phyloP scores from a whole-genome alignment of 2,329 filamentous ascomycete species.

The Nectriaceae sp. region DNA sequence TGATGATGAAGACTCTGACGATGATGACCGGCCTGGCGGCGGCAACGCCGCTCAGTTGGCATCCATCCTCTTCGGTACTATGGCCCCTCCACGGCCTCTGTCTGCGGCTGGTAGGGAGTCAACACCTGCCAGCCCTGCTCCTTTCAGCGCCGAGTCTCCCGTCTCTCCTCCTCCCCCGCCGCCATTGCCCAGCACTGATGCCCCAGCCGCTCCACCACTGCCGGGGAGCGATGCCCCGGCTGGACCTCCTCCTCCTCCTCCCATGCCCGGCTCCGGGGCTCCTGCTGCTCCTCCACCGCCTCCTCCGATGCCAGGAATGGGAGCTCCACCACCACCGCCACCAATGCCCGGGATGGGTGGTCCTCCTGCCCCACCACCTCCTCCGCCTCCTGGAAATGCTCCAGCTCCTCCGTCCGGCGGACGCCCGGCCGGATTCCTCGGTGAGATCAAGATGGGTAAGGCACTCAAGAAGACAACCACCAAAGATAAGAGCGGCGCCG shows the following conservation, averaged over 20 bases:
- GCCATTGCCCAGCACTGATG: slow-evolving; percentile 26
- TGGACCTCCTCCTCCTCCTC: neutral
- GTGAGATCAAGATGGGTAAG: slow-evolving; percentile 80
- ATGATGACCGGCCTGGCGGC: slow-evolving; percentile 73
- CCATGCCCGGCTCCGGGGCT: neutral
- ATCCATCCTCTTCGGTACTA: slow-evolving; percentile 93
- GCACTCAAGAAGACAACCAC: slow-evolving; percentile 85
- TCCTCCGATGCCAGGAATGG: slow-evolving; percentile 35
- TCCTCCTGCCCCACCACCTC: slow-evolving; percentile 41
- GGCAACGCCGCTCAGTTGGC: slow-evolving; percentile 88
- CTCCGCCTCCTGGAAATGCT: slow-evolving; percentile 46
- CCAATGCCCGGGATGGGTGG: slow-evolving; percentile 37
- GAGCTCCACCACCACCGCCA: slow-evolving; percentile 40
- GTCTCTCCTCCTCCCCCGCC: slow-evolving; percentile 42
- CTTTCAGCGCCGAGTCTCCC: slow-evolving; percentile 41
- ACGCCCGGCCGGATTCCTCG: slow-evolving; percentile 67
- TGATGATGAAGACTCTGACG: slow-evolving; percentile 57
- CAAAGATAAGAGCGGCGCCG: slow-evolving; percentile 76
- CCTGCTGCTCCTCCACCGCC: slow-evolving; percentile 29
- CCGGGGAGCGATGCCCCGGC: slow-evolving; percentile 26
- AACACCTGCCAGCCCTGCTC: slow-evolving; percentile 40
- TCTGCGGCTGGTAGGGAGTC: slow-evolving; percentile 77
- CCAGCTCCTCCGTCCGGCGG: slow-evolving; percentile 50
- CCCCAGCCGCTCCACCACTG: slow-evolving; percentile 29
- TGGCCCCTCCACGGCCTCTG: slow-evolving; percentile 88